Evolutionary conservation across 2,329 filamentous ascomycete genomes (phyloP), one percentile per base, ranked within the genome.

Genomic region (Neonectria neomacrospora): DNA sequence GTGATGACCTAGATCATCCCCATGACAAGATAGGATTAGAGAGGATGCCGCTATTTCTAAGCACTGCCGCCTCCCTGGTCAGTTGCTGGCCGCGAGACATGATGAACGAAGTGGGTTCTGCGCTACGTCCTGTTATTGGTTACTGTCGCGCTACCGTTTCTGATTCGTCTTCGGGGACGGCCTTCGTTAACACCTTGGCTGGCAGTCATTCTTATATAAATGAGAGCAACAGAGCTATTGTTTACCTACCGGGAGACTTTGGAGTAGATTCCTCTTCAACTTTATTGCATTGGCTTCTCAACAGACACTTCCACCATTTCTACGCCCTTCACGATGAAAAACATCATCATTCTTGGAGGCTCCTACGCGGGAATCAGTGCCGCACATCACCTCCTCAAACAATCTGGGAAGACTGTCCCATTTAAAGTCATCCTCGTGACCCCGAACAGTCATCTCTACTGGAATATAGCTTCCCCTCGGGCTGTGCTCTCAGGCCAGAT

Each of bases 321-420:
- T 30, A 30, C 28, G 16, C 16, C 30, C 34, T 26, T 12, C 16
- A 54, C 34, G 6, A 39, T 54, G 55, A 58, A 59, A 16, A 53
- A 44, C 26, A 47, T 61, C 10, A 51, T 61, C 9, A 50, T 61
- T n/a, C 34, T 61, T 6, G 58, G 58, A n/a, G 58, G 22, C 30
- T 45, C 41, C 32, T 61, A 54, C 34, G 42, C 58, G 30, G 58
- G 58, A 4, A 22, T 61, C 32, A 45, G 42, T 44, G 26, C 44
- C 22, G 42, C 58, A 2, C 58, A 61, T 14, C 52, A 44, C 23
- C 30, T 61, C n/a, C 42, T 61, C 12, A 61, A 61, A 22, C 51
- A 61, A 4, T 41, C 28, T 39, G 30, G 30, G n/a, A 55, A 28
- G 26, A 18, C 34, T 28, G 8, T 22, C 6, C 1, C 34, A 3